Percentiles rank a stretch among this genome's conserved stretches.
Conservation (phyloP, 2,329 filamentous ascomycete genomes). For the Ilyonectria mors-panacis region DNA sequence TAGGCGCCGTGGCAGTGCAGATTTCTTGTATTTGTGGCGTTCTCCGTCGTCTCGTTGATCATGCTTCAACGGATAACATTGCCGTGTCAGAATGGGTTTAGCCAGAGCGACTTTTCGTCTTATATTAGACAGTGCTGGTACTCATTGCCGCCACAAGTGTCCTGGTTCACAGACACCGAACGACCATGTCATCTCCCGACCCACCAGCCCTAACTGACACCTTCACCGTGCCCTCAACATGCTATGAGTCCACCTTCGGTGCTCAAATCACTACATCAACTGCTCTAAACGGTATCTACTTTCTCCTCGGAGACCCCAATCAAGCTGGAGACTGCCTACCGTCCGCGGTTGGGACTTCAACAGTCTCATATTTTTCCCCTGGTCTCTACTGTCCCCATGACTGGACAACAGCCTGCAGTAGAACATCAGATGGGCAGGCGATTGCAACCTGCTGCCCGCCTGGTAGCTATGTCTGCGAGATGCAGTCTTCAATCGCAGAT, state of each 20-base stretch:
- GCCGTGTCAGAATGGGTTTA: constrained; percentile 4
- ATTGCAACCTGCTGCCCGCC: too few species aligned
- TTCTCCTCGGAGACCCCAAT: constrained; percentile 1
- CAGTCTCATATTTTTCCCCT: constrained; percentile 7
- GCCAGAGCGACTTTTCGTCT: background rate
- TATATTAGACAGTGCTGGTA: constrained; percentile 1
- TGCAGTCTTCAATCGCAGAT: too few species aligned
- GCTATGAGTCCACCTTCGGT: constrained; percentile 6
- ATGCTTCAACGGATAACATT: constrained; percentile 1
- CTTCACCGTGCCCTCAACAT: constrained; percentile 8
- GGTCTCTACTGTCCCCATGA: constrained; percentile 3
- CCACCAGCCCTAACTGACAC: constrained; percentile 1
- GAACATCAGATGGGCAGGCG: too few species aligned
- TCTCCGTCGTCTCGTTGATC: background rate
- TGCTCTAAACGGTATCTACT: background rate
- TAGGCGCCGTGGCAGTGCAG: constrained; percentile 1
- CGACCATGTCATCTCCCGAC: background rate
- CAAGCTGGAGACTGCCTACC: background rate
- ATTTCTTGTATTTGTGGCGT: constrained; percentile 7
- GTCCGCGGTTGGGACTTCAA: constrained; percentile 7
- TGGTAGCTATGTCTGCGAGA: too few species aligned
- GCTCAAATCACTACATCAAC: constrained; percentile 4
- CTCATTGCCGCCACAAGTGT: background rate
- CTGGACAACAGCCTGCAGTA: too few species aligned
- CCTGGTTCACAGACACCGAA: background rate